These are phyloP conservation scores for Phytophthora crassamura DNA, from an alignment of 352 stramenopile species.

Conservation along the genomic window DNA sequence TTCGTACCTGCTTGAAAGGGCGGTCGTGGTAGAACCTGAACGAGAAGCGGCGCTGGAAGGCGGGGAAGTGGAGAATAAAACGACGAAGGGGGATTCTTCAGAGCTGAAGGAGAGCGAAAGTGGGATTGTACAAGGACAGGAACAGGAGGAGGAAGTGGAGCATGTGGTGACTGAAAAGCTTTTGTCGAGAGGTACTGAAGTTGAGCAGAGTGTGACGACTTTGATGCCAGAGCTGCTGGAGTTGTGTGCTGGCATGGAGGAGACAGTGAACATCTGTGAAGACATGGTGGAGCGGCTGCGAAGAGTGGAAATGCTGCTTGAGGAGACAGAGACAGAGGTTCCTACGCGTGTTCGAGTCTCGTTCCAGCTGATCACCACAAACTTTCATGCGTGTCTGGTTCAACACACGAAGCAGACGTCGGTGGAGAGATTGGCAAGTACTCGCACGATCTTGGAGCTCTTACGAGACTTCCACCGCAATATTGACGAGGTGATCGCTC, in stretches of 20 bases:
- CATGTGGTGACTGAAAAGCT: too few relatives aligned
- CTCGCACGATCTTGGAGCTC: conserved; percentile 17
- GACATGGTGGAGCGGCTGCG: conserved; percentile 15
- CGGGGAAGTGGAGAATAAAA: not conserved
- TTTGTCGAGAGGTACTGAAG: conserved; percentile 18
- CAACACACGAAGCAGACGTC: conserved; percentile 21
- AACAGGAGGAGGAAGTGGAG: too few relatives aligned
- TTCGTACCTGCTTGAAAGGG: not conserved
- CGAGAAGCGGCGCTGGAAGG: not conserved
- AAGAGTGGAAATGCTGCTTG: conserved; percentile 10
- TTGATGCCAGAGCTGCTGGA: conserved; percentile 9
- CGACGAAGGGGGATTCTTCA: not conserved
- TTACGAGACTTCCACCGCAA: conserved; percentile 6
- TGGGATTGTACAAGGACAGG: too few relatives aligned
- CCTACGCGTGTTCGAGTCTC: not conserved
- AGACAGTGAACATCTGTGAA: conserved; percentile 24
- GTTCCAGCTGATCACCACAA: conserved; percentile 1
- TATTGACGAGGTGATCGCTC: conserved; percentile 6
- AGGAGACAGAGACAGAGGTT: not conserved
- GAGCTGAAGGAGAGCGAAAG: too few relatives aligned
- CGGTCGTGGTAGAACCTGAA: conserved; percentile 4
- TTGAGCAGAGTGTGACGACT: conserved; percentile 2
- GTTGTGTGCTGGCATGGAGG: conserved; percentile 10
- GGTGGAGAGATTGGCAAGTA: conserved; percentile 18
- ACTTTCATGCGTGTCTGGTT: conserved; percentile 17